Percentiles rank a stretch among this genome's conserved stretches.
Evolutionary conservation across 2,329 filamentous ascomycete species (phyloP).

Genomic region (Apiospora sp.): DNA sequence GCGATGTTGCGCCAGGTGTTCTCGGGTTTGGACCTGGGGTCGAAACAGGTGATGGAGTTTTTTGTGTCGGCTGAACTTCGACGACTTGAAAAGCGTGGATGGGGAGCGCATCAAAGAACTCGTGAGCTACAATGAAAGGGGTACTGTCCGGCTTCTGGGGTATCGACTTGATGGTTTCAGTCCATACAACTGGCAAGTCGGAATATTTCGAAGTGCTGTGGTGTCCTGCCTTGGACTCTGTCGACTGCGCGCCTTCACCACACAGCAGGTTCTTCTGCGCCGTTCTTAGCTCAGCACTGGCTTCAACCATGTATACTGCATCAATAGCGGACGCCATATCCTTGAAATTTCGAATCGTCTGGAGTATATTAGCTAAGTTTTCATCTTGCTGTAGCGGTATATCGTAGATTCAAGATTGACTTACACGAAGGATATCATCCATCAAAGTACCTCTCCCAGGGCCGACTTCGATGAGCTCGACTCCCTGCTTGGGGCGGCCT

Average conservation of each 20-base stretch:
- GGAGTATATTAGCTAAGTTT: constrained; percentile 21
- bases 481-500: constrained; percentile 73
- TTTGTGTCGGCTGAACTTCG: constrained; percentile 51
- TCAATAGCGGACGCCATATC: constrained; percentile 79
- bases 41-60: constrained; percentile 51
- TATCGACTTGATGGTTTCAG: constrained; percentile 86
- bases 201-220: constrained; percentile 80
- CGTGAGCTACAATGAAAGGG: constrained; percentile 94
- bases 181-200: constrained; percentile 82
- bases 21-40: constrained; percentile 44
- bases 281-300: constrained; percentile 79
- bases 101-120: constrained; percentile 97
- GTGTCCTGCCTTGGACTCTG: constrained; percentile 76
- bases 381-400: not conserved
- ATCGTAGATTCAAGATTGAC: constrained; percentile 40
- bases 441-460: constrained; percentile 95
- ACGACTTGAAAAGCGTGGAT: constrained; percentile 94
- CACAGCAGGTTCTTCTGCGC: constrained; percentile 86
- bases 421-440: constrained; percentile 91
- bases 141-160: constrained; percentile 74
- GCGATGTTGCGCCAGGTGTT: constrained; percentile 53
- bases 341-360: constrained; percentile 88
- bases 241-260: constrained; percentile 70
- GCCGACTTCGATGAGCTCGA: constrained; percentile 92
- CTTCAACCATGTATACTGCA: constrained; percentile 92